Evolutionary conservation across 352 stramenopile species (phyloP), one percentile per base, ranked within the genome.

Genomic region (Phytophthora palmivora): DNA sequence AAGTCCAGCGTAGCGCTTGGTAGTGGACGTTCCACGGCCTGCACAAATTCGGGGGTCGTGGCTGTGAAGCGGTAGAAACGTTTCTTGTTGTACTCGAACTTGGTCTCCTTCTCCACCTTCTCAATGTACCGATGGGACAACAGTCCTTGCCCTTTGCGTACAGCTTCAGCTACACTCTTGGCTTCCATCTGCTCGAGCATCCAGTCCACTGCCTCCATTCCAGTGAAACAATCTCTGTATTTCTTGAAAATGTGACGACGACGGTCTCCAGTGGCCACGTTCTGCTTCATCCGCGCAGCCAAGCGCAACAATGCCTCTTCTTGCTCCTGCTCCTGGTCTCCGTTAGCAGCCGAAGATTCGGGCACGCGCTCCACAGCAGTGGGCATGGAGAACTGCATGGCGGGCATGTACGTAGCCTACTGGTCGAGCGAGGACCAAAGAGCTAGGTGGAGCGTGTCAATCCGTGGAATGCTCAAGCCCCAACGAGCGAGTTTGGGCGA

Each of bases 171-270:
- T 14, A 93, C 82, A 14, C 80, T 91, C 66, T 89, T 90, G 71
- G 82, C 84, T 46, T 93, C 82, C 82, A 91, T 91, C 50, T 90
- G 80, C 70, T 93, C 82, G 34, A 93, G 80, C 84, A 93, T 93
- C 84, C 84, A 93, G 70, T 93, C 82, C 19, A 93, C 84, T 9
- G 84, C 84, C 41, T 93, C 84, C 84, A 93, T 93, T 43, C 84
- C 84, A 21, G 84, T 89, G 66, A 93, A 93, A 58, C 84, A 93
- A 67, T 93, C 82, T 1, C 78, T 55, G 66, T 91, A 93, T 49
- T 89, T 90, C 62, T 91, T 91, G 55, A 93, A 93, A 47, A 93
- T 52, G 64, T 91, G 74, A 38, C 83, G 82, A 12, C 84, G 74
- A 3, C 84, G 82, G 50, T 90, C 82, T 42, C 84, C 84, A 5